These are phyloP conservation scores for Lolium multiflorum DNA, from an alignment of 176 grass and related monocot species.

Conservation along the genomic window DNA sequence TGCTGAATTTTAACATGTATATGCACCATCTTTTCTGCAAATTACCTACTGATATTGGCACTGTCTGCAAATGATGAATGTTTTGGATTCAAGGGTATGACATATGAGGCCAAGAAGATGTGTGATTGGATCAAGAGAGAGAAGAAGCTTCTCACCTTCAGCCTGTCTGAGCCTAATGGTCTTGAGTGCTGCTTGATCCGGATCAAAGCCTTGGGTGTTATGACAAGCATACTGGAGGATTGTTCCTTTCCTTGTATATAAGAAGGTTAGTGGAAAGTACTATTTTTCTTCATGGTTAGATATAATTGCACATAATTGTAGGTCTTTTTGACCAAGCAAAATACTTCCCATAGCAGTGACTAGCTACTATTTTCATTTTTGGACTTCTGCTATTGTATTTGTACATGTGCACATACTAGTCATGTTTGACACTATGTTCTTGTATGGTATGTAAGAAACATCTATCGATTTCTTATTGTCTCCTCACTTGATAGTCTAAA, in stretches of 20 bases:
- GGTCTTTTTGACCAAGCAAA: too few species aligned
- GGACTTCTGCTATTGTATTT: too few species aligned
- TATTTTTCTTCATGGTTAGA: too few species aligned
- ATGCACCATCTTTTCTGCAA: not conserved
- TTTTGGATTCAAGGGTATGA: not conserved
- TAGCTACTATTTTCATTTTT: too few species aligned
- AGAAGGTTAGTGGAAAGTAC: not conserved
- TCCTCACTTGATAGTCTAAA: too few species aligned
- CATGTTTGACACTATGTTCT: too few species aligned
- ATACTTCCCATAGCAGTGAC: too few species aligned
- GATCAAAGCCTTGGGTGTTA: slow-evolving; percentile 7
- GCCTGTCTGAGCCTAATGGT: not conserved
- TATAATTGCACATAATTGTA: too few species aligned
- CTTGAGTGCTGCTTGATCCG: not conserved
- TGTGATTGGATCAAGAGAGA: slow-evolving; percentile 7
- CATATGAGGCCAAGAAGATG: not conserved
- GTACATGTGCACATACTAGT: too few species aligned
- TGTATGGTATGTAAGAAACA: too few species aligned
- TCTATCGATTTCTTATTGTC: too few species aligned
- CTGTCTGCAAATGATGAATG: not conserved
- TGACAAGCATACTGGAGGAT: not conserved
- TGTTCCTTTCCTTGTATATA: not conserved
- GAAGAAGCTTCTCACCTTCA: slow-evolving; percentile 2
- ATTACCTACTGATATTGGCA: not conserved
- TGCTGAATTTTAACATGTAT: too few species aligned